A percentile compares a stretch with the other conserved stretches of the same genome.
phyloP scores from a whole-genome alignment of 2,329 filamentous ascomycete species.

The Phialocephala sp. region DNA sequence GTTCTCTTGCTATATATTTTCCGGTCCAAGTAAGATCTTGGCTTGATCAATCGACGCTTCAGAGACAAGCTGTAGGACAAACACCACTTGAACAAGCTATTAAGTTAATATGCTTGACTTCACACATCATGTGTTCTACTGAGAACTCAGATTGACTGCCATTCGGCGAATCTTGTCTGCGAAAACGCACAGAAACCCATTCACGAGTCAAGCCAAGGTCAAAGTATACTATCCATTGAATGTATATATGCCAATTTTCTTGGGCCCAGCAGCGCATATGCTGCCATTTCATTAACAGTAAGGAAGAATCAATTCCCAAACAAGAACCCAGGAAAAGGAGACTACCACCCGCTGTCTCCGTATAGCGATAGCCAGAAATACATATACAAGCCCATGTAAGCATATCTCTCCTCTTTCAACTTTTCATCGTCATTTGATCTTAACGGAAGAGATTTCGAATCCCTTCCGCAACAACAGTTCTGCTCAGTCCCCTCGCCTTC shows the following conservation, averaged over 20 bases:
- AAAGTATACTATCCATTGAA: neutral
- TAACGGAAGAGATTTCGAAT: constrained; percentile 42
- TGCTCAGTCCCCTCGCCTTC: constrained; percentile 32
- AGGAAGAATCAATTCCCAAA: neutral
- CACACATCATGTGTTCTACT: neutral
- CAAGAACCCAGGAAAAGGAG: constrained; percentile 3
- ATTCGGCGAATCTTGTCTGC: neutral
- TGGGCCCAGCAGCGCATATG: neutral
- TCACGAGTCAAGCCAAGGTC: neutral
- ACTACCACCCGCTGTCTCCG: neutral
- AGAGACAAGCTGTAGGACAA: no score
- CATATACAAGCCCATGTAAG: neutral
- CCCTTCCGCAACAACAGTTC: constrained; percentile 35
- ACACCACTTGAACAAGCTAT: no score
- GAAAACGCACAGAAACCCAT: no score
- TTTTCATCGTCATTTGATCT: constrained; percentile 10
- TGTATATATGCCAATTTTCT: neutral
- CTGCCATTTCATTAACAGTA: neutral
- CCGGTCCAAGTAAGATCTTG: no score
- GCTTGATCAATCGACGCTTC: no score
- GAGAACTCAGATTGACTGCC: neutral
- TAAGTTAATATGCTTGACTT: no score
- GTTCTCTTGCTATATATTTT: no score
- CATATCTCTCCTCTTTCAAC: neutral
- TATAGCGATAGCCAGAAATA: constrained; percentile 1